A percentile compares a stretch with the other conserved stretches of the same genome.
phyloP scores from a whole-genome alignment of 768 basidiomycete genomes.

The Rhodotorula graminis region DNA sequence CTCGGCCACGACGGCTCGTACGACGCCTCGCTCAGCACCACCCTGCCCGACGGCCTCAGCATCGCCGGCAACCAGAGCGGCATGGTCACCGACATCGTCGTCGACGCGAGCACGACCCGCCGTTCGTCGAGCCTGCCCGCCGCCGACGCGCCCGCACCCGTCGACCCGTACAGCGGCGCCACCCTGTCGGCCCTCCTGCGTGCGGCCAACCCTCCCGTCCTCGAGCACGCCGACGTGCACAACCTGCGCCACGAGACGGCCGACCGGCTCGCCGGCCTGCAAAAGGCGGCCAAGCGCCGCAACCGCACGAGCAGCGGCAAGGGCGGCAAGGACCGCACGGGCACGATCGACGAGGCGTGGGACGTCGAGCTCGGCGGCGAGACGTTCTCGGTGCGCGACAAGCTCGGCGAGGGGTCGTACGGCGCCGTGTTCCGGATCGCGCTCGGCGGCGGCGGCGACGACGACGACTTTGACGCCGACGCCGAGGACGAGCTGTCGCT shows the following conservation, averaged over 20 bases:
- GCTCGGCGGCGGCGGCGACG: slow-evolving; percentile 48
- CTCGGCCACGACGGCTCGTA: slow-evolving; percentile 33
- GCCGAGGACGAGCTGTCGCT: slow-evolving; percentile 59
- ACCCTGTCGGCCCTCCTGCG: slow-evolving; percentile 64
- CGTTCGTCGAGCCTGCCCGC: background rate
- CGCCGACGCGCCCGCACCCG: slow-evolving; percentile 45
- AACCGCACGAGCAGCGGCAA: slow-evolving; percentile 22
- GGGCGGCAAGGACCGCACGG: slow-evolving; percentile 36
- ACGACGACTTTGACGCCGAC: slow-evolving; percentile 51
- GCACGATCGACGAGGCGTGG: slow-evolving; percentile 48
- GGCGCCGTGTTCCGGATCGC: slow-evolving; percentile 73
- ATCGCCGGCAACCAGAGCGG: slow-evolving; percentile 44
- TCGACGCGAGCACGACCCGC: slow-evolving; percentile 17
- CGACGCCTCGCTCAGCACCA: slow-evolving; percentile 15
- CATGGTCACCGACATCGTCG: slow-evolving; percentile 37
- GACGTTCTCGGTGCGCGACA: slow-evolving; percentile 68
- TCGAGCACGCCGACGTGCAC: slow-evolving; percentile 42
- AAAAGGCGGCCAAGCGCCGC: slow-evolving; percentile 61
- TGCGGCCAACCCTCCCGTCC: slow-evolving; percentile 52
- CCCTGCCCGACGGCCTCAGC: slow-evolving; percentile 46
- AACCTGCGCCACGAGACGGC: slow-evolving; percentile 47
- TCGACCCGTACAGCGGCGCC: slow-evolving; percentile 59
- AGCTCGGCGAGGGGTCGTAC: slow-evolving; percentile 94
- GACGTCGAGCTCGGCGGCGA: slow-evolving; percentile 61
- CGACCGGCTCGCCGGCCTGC: slow-evolving; percentile 62